phyloP scores from a whole-genome alignment of 164 flowering plant species.

The Paratinospora sagittata region DNA sequence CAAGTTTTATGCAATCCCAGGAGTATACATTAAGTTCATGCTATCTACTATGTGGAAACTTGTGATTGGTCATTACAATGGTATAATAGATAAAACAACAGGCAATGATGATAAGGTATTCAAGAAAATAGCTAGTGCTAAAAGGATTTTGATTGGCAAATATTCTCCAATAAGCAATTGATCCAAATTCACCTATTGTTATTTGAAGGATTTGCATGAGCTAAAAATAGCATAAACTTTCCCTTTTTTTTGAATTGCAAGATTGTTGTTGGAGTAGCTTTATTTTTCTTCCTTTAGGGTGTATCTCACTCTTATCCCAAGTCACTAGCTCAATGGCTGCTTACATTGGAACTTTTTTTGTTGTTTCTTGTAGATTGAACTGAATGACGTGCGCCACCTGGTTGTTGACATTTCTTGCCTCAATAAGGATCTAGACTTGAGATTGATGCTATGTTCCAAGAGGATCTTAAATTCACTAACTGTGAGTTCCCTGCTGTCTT shows the following conservation, averaged over 20 bases:
- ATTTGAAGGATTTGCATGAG: too few species aligned
- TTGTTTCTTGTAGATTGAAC: conserved; percentile 36
- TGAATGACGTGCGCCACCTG: conserved; percentile 45
- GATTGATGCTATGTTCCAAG: conserved; percentile 46
- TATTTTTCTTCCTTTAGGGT: too few species aligned
- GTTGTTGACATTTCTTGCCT: conserved; percentile 50
- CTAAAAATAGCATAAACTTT: too few species aligned
- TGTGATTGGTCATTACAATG: neutral
- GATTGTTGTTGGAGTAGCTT: too few species aligned
- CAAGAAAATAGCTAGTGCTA: too few species aligned
- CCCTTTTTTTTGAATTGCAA: too few species aligned
- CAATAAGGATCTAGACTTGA: conserved; percentile 43
- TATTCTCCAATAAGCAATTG: too few species aligned
- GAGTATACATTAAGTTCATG: neutral
- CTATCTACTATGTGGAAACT: neutral
- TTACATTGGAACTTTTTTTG: neutral
- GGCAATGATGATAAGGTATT: too few species aligned
- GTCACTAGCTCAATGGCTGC: neutral
- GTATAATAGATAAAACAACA: too few species aligned
- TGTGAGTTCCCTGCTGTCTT: conserved; percentile 24
- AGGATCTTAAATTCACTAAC: conserved; percentile 21
- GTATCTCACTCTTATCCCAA: too few species aligned
- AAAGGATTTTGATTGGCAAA: too few species aligned
- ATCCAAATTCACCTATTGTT: too few species aligned
- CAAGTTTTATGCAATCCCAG: conserved; percentile 14